A percentile compares a stretch with the other conserved stretches of the same genome.
Conservation (phyloP, 176 grass and related monocot genomes). For the Rhipidocladum racemiflorum region DNA sequence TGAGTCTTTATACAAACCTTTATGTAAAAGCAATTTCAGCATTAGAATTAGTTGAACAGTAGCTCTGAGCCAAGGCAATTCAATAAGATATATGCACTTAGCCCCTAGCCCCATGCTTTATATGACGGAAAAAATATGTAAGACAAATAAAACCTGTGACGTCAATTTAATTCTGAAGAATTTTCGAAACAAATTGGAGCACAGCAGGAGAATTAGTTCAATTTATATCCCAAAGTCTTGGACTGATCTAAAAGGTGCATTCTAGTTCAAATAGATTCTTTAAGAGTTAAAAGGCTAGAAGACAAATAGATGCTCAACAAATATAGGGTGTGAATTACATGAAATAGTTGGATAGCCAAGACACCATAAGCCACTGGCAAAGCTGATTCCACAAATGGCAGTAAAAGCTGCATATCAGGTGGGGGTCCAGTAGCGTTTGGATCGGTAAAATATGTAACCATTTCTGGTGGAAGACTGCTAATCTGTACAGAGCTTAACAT, state of each 20-base stretch:
- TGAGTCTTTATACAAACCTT: not conserved
- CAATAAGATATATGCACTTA: conserved; percentile 3
- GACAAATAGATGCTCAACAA: conserved; percentile 9
- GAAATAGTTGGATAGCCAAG: conserved; percentile 85
- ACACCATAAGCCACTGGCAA: conserved; percentile 94
- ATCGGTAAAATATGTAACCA: conserved; percentile 96
- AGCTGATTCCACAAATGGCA: conserved; percentile 89
- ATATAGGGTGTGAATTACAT: conserved; percentile 55
- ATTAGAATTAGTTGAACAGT: not conserved
- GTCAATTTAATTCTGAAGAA: not conserved
- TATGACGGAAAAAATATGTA: not conserved
- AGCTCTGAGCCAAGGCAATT: conserved; percentile 22
- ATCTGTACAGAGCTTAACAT: conserved; percentile 55
- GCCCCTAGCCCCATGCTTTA: not conserved
- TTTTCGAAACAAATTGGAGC: not conserved
- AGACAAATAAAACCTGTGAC: not conserved
- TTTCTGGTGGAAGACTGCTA: conserved; percentile 84
- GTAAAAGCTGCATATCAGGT: conserved; percentile 86
- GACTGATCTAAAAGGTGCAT: not conserved
- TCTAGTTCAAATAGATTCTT: not conserved
- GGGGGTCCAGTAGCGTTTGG: conserved; percentile 88
- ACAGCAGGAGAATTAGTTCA: not conserved
- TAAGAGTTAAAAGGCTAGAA: conserved; percentile 11
- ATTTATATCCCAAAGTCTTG: not conserved
- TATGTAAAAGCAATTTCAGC: not conserved